phyloP scores from a whole-genome alignment of 768 basidiomycete genomes.

The Phanerodontia chrysosporium region DNA sequence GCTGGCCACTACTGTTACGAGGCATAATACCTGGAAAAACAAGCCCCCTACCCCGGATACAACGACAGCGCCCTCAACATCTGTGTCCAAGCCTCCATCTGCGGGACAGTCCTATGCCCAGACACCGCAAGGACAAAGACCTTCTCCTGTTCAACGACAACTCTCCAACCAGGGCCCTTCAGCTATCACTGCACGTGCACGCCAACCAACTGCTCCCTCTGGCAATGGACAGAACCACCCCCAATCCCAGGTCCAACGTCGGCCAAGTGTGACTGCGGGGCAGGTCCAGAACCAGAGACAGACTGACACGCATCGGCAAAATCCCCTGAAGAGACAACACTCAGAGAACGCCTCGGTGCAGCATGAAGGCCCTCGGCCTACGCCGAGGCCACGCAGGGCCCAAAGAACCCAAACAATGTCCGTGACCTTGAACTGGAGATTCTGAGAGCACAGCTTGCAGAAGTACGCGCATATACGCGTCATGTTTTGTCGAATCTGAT shows the following conservation, averaged over 20 bases:
- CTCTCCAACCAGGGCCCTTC: not conserved
- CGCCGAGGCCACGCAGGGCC: not conserved
- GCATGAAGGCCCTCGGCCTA: not conserved
- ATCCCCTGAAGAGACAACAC: not conserved
- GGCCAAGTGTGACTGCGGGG: too few species aligned
- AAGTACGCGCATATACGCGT: slow-evolving; percentile 33
- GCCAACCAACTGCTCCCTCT: not conserved
- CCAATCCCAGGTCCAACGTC: not conserved
- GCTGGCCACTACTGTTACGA: not conserved
- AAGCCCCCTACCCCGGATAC: not conserved
- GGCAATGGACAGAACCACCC: not conserved
- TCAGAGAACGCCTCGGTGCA: not conserved
- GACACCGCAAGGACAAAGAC: not conserved
- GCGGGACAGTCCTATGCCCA: not conserved
- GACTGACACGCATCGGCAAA: not conserved
- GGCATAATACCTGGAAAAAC: not conserved
- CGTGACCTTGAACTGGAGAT: slow-evolving; percentile 13
- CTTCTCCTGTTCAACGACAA: not conserved
- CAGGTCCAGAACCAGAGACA: not conserved
- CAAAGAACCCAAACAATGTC: not conserved
- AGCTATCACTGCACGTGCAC: not conserved
- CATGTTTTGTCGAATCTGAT: slow-evolving; percentile 6
- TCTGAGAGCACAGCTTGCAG: slow-evolving; percentile 35
- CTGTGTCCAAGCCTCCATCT: not conserved
- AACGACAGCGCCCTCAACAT: not conserved